Evolutionary conservation across 2,329 filamentous ascomycete genomes (phyloP), one percentile per base, ranked within the genome.

Genomic region (Fusarium chuoi): DNA sequence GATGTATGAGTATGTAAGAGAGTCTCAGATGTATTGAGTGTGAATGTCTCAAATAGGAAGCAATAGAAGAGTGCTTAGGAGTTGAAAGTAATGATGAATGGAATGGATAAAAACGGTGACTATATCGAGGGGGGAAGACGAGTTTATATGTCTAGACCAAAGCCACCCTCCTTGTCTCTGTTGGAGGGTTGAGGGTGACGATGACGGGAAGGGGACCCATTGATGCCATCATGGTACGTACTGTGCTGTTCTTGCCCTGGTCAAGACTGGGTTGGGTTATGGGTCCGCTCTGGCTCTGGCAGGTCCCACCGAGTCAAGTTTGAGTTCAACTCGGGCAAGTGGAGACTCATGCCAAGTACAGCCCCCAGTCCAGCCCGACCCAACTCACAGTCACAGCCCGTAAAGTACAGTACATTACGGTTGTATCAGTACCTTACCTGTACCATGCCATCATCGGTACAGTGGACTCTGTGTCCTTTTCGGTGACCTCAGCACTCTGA

Each of bases 61-160:
- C 35, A 52, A 46, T 42, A 62, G n/a, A 36, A 41, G 24, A 55
- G 20, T 41, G 24, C n/a, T 41, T 41, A 55, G 35, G 51, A 55
- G 51, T n/a, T 48, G 45, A 22, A 41, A 55, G 51, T 39, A 11
- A 35, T 57, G 28, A 57, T 57, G 55, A 11, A 57, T 57, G 14
- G 55, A 26, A 46, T 57, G n/a, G 54, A 58, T 39, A 57, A 24
- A 70, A 74, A 77, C 74, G 65, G 67, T 75, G 62, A 67, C 54
- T 51, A 69, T 73, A 60, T 45, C 13, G 61, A 70, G 48, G 65
- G 65, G 71, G 70, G 66, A 68, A 68, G 41, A n/a, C 42, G 68
- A 70, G 63, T 74, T 77, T 77, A 77, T 77, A 77, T 77, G 71
- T 62, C 55, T 42, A 60, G 42, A 55, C 35, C 46, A 66, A 59